These are phyloP conservation scores for Ramaria sp. DNA, from an alignment of 768 basidiomycete genomes.

Conservation along the genomic window DNA sequence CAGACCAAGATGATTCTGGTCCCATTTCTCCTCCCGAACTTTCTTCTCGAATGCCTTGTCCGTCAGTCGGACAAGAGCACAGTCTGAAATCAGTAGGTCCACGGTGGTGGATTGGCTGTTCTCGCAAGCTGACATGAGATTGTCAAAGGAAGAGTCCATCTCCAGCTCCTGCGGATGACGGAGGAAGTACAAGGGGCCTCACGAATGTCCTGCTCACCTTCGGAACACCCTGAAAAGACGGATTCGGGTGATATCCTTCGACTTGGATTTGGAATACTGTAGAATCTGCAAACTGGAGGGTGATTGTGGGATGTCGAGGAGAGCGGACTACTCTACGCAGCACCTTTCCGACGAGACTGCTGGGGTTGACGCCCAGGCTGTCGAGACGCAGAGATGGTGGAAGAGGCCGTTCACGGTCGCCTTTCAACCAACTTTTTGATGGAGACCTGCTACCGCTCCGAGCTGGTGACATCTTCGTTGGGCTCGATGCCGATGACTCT, in stretches of 20 bases:
- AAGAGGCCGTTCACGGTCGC: constrained; percentile 19
- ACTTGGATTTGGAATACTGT: constrained; percentile 41
- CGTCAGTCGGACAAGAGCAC: constrained; percentile 40
- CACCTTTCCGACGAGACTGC: constrained; percentile 32
- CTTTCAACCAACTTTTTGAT: constrained; percentile 14
- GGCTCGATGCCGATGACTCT: neutral
- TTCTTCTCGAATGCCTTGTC: constrained; percentile 47
- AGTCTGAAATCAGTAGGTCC: constrained; percentile 38
- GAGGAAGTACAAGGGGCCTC: neutral
- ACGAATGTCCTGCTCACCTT: constrained; percentile 20
- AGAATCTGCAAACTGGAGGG: constrained; percentile 35
- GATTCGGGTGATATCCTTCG: constrained; percentile 52
- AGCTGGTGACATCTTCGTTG: constrained; percentile 3
- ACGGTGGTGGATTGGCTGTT: constrained; percentile 23
- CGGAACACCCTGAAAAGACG: constrained; percentile 32
- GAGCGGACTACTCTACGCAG: constrained; percentile 31
- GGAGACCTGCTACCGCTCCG: constrained; percentile 12
- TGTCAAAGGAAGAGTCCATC: constrained; percentile 32
- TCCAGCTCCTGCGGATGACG: constrained; percentile 28
- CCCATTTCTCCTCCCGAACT: constrained; percentile 20
- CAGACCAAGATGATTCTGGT: constrained; percentile 22
- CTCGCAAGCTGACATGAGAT: constrained; percentile 24
- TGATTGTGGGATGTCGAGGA: constrained; percentile 32
- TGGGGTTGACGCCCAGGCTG: constrained; percentile 28
- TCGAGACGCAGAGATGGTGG: constrained; percentile 27